phyloP scores from a whole-genome alignment of 176 grass and related monocot species.

The Musa troglodytarum region DNA sequence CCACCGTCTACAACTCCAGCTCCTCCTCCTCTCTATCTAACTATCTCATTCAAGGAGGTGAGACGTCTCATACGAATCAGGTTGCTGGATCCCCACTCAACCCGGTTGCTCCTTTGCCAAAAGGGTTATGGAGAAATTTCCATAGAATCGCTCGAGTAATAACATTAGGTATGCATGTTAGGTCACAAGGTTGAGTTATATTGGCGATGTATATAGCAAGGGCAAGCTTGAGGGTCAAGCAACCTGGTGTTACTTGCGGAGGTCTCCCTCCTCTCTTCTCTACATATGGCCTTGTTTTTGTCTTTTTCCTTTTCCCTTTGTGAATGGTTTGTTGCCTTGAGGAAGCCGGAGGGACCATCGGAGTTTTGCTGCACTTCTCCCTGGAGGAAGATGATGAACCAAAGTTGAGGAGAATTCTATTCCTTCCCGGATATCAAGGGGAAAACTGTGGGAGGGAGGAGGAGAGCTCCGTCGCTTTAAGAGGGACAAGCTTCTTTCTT shows the following conservation, averaged over 20 bases:
- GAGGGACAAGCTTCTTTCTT: background rate
- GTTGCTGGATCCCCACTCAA: conserved; percentile 14
- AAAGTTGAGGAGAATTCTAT: background rate
- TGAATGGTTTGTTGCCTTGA: background rate
- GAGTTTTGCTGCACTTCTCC: background rate
- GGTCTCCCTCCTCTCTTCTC: background rate
- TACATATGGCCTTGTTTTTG: background rate
- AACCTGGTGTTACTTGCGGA: conserved; percentile 6
- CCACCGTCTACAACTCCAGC: too few species aligned
- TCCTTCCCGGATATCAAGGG: background rate
- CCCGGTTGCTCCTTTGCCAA: background rate
- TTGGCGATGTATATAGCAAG: background rate
- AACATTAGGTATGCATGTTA: background rate
- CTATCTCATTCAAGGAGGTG: conserved; percentile 12
- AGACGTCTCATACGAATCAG: conserved; percentile 6
- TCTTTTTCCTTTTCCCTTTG: conserved; percentile 2
- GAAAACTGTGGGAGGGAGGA: background rate
- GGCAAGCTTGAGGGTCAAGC: conserved; percentile 12
- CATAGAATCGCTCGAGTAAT: background rate
- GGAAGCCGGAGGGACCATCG: background rate
- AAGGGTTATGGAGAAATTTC: too few species aligned
- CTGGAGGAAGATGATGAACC: background rate
- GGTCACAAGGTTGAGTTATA: background rate
- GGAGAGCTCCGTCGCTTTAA: background rate
- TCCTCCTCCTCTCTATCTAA: background rate